These are phyloP conservation scores for Globisporangium solare DNA, from an alignment of 352 stramenopile genomes.

Conservation along the genomic window DNA sequence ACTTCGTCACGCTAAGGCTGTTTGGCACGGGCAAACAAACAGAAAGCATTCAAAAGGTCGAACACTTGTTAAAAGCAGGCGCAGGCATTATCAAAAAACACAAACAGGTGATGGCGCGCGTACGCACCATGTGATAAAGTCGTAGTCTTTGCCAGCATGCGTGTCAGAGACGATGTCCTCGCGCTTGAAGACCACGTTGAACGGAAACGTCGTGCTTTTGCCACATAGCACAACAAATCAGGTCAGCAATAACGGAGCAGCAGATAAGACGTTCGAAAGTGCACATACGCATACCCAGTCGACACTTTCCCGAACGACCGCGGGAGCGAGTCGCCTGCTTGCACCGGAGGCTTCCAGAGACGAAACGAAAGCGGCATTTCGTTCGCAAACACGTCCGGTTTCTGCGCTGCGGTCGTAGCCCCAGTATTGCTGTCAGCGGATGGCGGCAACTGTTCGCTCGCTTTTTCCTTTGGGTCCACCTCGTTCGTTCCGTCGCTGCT, in stretches of 20 bases:
- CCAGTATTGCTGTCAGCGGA: slow-evolving; percentile 1
- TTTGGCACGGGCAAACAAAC: neutral
- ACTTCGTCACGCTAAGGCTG: slow-evolving; percentile 90
- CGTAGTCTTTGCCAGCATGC: slow-evolving; percentile 62
- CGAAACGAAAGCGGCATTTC: slow-evolving; percentile 64
- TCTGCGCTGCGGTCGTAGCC: slow-evolving; percentile 2
- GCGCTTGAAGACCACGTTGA: slow-evolving; percentile 81
- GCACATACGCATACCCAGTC: slow-evolving; percentile 32
- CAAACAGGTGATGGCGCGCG: neutral
- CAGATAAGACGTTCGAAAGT: neutral
- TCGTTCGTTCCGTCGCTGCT: neutral
- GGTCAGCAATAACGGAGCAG: neutral
- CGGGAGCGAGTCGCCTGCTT: slow-evolving; percentile 22
- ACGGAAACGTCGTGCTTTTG: slow-evolving; percentile 51
- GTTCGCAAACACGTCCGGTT: slow-evolving; percentile 27
- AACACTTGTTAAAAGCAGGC: neutral
- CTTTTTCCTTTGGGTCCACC: neutral
- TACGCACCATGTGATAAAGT: slow-evolving; percentile 75
- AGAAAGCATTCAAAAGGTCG: neutral
- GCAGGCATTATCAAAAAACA: too few species aligned
- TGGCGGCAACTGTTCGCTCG: slow-evolving; percentile 1
- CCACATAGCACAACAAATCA: neutral
- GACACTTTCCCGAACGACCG: slow-evolving; percentile 46
- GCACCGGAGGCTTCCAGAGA: slow-evolving; percentile 55
- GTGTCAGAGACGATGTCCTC: slow-evolving; percentile 58